Evolutionary conservation across 306 rosid species (phyloP), one percentile per base, ranked within the genome.

Genomic region (Parietaria judaica): DNA sequence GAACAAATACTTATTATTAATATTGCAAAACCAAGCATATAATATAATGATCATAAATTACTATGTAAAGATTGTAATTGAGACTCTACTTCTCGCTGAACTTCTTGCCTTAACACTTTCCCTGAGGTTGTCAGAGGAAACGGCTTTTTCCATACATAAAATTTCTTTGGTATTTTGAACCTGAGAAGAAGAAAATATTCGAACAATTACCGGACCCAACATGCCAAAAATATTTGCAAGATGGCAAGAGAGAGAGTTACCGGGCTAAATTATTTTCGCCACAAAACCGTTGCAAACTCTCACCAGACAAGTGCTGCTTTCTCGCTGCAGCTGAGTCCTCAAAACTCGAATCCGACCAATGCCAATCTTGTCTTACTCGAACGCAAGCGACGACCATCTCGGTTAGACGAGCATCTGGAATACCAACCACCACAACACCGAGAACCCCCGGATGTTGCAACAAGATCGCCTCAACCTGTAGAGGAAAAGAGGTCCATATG

Each of bases 151-250:
- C 95, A 79, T 56, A 66, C 13, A 35, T 80, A 46, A 59, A 78
- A 78, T 50, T 64, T 58, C 79, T 72, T 91, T 6, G 98, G 98
- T 75, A 88, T 72, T 79, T 85, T 91, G 71, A 85, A 91, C 86
- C 98, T 88, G 64, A 71, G 56, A 39, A 85, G 70, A 60, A 65
- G 16, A 5, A 53, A 7, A 56, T 51, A 38, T 1, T 41, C 45
- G 9, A 5, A 41, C 45, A 1, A 41, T 41, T 41, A 41, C 9
- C 9, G 45, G 6, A 41, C 45, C 45, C 1, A 41, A 41, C 45
- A 41, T 3, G 9, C 3, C 3, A 41, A 5, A 41, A 41, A 8
- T 41, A 5, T 41, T 41, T 3, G 45, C 0, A 41, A 41, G 9
- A 5, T 7, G 13, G 4, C 11, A 35, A 15, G 66, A 70, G 56